Percentiles rank a stretch among this genome's conserved stretches.
Conservation (phyloP, 768 basidiomycete genomes). For the Phlegmacium glaucopus region DNA sequence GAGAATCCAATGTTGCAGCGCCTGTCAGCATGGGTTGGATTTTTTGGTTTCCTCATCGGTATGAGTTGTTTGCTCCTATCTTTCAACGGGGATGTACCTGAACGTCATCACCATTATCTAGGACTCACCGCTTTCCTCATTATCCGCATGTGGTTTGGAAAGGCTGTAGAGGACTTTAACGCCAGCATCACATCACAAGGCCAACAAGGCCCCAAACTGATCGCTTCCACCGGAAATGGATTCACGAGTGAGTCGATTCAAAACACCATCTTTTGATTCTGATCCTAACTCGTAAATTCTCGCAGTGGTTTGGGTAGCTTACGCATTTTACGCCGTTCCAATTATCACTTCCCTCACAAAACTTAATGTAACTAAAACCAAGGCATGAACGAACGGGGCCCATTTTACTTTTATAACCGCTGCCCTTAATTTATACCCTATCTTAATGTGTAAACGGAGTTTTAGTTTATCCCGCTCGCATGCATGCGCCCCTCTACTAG, state of each 20-base stretch:
- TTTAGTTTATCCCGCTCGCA: too few species aligned
- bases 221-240: constrained; percentile 64
- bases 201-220: constrained; percentile 50
- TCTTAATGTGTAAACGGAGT: too few species aligned
- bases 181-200: constrained; percentile 51
- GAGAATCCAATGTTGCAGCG: constrained; percentile 58
- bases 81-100: too few species aligned
- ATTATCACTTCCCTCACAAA: too few species aligned
- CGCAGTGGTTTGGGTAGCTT: constrained; percentile 41
- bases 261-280: background rate
- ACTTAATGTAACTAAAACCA: too few species aligned
- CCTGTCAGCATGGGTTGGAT: constrained; percentile 68
- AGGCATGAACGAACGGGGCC: too few species aligned
- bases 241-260: constrained; percentile 75
- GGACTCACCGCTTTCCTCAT: constrained; percentile 70
- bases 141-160: constrained; percentile 78
- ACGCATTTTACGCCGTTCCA: too few species aligned
- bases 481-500: too few species aligned
- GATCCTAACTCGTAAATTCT: background rate
- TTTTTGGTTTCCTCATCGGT: constrained; percentile 77
- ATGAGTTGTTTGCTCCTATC: constrained; percentile 9
- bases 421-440: too few species aligned
- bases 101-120: constrained; percentile 24
- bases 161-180: constrained; percentile 79
- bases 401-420: too few species aligned